Evolutionary conservation across 2,329 filamentous ascomycete genomes (phyloP).

Genomic region (Hansfordia pulvinata): DNA sequence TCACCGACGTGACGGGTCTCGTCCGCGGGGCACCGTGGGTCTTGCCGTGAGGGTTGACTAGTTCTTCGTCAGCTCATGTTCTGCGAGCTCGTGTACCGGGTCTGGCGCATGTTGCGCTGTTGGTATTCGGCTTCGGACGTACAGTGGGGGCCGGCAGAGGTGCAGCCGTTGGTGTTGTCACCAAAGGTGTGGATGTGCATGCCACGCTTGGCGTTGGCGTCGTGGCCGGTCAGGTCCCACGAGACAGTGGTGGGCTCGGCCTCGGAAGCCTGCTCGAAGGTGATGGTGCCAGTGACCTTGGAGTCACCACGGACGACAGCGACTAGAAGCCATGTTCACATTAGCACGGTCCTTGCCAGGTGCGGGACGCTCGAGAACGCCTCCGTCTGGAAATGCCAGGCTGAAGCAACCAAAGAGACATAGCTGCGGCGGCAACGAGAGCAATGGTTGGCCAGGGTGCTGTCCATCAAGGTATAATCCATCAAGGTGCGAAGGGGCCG

Average conservation of each 20-base stretch:
- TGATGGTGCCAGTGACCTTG: constrained; percentile 84
- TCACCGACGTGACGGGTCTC: constrained; percentile 88
- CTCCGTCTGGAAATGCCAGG: no score
- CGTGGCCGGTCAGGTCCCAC: constrained; percentile 87
- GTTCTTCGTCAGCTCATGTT: not conserved
- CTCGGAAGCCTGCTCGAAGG: constrained; percentile 87
- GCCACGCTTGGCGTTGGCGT: constrained; percentile 90
- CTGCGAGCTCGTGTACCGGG: not conserved
- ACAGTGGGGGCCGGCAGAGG: constrained; percentile 96
- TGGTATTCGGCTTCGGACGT: constrained; percentile 24
- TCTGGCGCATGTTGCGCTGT: not conserved
- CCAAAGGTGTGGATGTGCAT: constrained; percentile 99
- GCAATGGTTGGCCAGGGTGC: no score
- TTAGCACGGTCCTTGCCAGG: constrained; percentile 11
- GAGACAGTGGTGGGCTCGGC: constrained; percentile 69
- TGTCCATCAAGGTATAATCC: constrained; percentile 18
- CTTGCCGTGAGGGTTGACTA: constrained; percentile 93
- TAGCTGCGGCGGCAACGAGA: no score
- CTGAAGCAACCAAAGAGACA: constrained; percentile 8
- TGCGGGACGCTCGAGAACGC: no score
- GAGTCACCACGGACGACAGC: constrained; percentile 96
- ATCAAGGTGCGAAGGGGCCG: constrained; percentile 29
- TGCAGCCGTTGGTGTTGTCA: constrained; percentile 99
- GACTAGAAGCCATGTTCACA: constrained; percentile 40
- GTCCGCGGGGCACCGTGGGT: constrained; percentile 80